Percentiles rank a stretch among this genome's conserved stretches.
These are phyloP conservation scores for Globisporangium okanoganense DNA, from an alignment of 352 stramenopile genomes.

Conservation along the genomic window DNA sequence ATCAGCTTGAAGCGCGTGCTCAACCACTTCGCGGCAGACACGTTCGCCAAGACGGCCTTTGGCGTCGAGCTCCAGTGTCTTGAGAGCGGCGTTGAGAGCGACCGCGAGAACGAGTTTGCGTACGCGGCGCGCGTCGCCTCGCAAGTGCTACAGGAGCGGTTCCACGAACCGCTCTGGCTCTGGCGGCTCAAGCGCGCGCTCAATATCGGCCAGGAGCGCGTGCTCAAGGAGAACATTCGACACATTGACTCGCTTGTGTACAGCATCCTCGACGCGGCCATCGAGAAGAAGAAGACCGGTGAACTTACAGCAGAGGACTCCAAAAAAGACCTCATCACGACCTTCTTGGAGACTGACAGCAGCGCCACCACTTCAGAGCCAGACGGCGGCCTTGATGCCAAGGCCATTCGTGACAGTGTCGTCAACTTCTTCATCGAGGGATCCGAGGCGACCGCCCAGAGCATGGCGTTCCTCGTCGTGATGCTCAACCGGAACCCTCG, in stretches of 20 bases:
- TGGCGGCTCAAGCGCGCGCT: background rate
- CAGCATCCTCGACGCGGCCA: background rate
- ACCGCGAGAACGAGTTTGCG: background rate
- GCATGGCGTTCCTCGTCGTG: background rate
- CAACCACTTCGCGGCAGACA: conserved; percentile 60
- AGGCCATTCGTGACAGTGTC: background rate
- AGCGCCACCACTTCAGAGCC: background rate
- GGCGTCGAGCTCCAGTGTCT: conserved; percentile 30
- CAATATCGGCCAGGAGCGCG: background rate
- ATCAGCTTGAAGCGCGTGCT: conserved; percentile 41
- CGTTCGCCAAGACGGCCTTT: conserved; percentile 72
- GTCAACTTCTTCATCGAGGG: background rate
- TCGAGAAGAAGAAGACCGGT: background rate
- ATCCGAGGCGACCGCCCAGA: background rate
- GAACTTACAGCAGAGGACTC: background rate
- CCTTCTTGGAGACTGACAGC: background rate
- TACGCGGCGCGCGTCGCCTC: background rate
- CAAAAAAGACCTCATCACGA: background rate
- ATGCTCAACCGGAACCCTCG: background rate
- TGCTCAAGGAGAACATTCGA: background rate
- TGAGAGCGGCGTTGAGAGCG: background rate
- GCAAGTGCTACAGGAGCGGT: background rate
- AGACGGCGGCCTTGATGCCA: background rate
- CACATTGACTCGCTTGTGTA: background rate
- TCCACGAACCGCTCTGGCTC: background rate